Conservation (phyloP, 2,329 filamentous ascomycete species). For the Lizonia empirigonia region DNA sequence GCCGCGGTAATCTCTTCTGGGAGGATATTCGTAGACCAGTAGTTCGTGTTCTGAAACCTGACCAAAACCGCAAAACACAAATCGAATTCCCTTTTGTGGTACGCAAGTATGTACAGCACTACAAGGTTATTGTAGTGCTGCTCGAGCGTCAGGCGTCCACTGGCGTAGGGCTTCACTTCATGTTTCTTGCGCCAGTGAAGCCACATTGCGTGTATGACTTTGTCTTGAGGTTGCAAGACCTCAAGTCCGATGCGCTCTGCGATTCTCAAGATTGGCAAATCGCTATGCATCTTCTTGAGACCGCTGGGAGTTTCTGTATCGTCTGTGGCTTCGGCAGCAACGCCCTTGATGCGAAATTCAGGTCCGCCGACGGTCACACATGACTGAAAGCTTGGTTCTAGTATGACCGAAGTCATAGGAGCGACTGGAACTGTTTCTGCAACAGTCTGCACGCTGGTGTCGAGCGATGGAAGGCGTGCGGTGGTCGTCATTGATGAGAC, state of each 20-base stretch:
- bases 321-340: not conserved
- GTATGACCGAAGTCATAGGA: not conserved
- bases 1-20: not conserved
- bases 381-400: not conserved
- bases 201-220: not conserved
- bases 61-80: conserved; percentile 19
- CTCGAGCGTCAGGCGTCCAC: conserved; percentile 1
- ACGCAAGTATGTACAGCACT: conserved; percentile 20
- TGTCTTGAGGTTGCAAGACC: not conserved
- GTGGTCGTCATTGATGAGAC: not conserved
- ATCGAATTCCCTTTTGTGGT: not conserved
- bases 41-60: conserved; percentile 22
- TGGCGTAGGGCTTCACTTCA: not conserved
- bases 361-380: not conserved
- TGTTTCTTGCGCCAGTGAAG: not conserved
- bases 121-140: conserved; percentile 24
- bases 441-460: not conserved
- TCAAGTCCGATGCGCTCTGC: not conserved
- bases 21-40: not conserved
- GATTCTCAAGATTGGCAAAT: not conserved
- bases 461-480: not conserved
- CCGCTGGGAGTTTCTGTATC: not conserved
- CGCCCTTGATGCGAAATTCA: not conserved
- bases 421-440: not conserved
- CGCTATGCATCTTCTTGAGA: not conserved